Conservation (phyloP, 2,329 filamentous ascomycete species). For the Fusarium redolens region DNA sequence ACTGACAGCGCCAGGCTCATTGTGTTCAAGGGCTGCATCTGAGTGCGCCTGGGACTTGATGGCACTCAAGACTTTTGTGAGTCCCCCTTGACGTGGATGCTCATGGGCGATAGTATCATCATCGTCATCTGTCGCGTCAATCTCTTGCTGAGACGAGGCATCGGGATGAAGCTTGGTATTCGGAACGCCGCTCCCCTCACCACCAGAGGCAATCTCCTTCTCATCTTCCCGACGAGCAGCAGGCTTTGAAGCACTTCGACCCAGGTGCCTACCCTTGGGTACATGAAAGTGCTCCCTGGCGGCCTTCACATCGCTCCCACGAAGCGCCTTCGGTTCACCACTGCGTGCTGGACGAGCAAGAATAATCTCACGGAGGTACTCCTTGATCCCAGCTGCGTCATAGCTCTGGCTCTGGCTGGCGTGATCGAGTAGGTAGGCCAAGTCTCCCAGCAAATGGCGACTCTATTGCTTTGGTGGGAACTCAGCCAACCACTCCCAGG, state of each 20-base stretch:
- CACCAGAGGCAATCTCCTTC: background rate
- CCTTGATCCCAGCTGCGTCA: background rate
- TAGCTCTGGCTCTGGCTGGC: background rate
- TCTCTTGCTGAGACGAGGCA: background rate
- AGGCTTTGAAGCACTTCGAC: background rate
- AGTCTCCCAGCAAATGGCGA: background rate
- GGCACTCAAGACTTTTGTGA: background rate
- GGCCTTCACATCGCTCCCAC: background rate
- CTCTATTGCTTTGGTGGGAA: conserved; percentile 1
- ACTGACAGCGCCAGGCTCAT: background rate
- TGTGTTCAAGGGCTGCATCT: background rate
- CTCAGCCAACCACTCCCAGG: conserved; percentile 13
- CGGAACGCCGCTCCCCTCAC: background rate
- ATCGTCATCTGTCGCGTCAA: background rate
- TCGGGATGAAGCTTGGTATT: background rate
- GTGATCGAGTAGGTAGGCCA: conserved; percentile 5
- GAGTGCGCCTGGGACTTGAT: background rate
- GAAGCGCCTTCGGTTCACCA: background rate
- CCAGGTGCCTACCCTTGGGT: background rate
- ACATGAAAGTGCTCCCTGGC: background rate
- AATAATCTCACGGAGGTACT: background rate
- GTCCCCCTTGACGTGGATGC: background rate
- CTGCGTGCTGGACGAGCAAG: background rate
- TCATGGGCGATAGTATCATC: background rate
- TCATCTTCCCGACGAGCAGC: background rate